Conservation (phyloP, 805 yeast species). For the Pichia heedii region DNA sequence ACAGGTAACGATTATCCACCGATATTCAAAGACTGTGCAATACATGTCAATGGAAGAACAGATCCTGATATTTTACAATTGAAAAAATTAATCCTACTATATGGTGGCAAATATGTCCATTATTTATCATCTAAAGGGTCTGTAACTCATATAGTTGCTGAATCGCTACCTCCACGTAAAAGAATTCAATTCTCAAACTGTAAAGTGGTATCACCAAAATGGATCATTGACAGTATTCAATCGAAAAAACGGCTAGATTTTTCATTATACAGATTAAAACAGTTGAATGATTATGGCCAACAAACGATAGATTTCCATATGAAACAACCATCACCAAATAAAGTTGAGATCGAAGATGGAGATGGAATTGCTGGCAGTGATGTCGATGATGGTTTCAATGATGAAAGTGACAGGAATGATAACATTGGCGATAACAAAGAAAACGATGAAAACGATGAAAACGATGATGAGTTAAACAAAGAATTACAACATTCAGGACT, state of each 20-base stretch:
- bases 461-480: slow-evolving; percentile 8
- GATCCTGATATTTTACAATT: slow-evolving; percentile 67
- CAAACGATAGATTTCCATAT: slow-evolving; percentile 27
- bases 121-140: slow-evolving; percentile 59
- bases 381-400: too few species aligned
- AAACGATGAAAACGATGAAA: slow-evolving; percentile 9
- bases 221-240: slow-evolving; percentile 65
- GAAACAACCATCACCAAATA: slow-evolving; percentile 1
- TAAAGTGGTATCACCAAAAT: slow-evolving; percentile 71
- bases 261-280: slow-evolving; percentile 49
- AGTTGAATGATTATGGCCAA: slow-evolving; percentile 43
- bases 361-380: slow-evolving; percentile 9
- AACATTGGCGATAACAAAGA: not conserved
- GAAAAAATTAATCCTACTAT: slow-evolving; percentile 57
- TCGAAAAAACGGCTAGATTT: slow-evolving; percentile 47
- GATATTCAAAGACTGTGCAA: slow-evolving; percentile 53
- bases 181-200: slow-evolving; percentile 52
- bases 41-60: slow-evolving; percentile 88
- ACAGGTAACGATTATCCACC: slow-evolving; percentile 19
- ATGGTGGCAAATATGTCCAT: slow-evolving; percentile 76
- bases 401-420: too few species aligned
- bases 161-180: slow-evolving; percentile 70
- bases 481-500: slow-evolving; percentile 12
- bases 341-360: slow-evolving; percentile 1
- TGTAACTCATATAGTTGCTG: slow-evolving; percentile 82